Evolutionary conservation across 2,329 filamentous ascomycete genomes (phyloP).

Genomic region (Davidsoniella eucalypti): DNA sequence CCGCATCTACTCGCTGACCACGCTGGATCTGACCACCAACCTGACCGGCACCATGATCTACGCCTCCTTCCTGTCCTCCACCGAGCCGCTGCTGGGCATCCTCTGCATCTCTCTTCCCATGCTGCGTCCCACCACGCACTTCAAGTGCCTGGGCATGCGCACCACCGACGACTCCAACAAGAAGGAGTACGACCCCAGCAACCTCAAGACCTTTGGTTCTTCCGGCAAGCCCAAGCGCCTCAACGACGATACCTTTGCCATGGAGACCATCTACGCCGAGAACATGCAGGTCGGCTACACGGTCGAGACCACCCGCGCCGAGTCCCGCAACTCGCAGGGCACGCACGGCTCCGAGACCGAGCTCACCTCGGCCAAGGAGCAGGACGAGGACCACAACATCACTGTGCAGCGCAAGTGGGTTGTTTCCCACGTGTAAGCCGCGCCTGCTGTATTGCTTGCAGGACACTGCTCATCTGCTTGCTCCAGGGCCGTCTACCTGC

Average conservation of each 20-base stretch:
- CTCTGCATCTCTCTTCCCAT: constrained; percentile 16
- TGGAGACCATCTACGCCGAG: constrained; percentile 11
- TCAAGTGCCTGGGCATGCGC: constrained; percentile 8
- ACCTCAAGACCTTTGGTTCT: constrained; percentile 10
- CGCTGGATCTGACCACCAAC: constrained; percentile 16
- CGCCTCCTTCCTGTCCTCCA: constrained; percentile 16
- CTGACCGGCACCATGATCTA: constrained; percentile 16
- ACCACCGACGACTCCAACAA: constrained; percentile 6
- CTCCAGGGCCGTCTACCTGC: no score
- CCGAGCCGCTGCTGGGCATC: constrained; percentile 16
- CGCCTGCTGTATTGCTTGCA: not conserved
- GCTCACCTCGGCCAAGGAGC: constrained; percentile 3
- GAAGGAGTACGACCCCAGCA: not conserved
- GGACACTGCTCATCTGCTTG: no score
- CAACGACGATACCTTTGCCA: constrained; percentile 7
- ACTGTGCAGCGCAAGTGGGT: constrained; percentile 13
- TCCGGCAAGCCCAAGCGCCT: constrained; percentile 8
- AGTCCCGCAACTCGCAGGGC: constrained; percentile 9
- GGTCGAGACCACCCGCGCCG: constrained; percentile 7
- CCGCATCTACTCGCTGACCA: constrained; percentile 15
- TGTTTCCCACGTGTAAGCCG: constrained; percentile 8
- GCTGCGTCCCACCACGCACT: constrained; percentile 14
- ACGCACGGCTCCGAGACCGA: constrained; percentile 10
- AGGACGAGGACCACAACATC: constrained; percentile 9
- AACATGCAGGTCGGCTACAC: constrained; percentile 12